phyloP scores from a whole-genome alignment of 345 rosid species.

The Cochlearia excelsa region DNA sequence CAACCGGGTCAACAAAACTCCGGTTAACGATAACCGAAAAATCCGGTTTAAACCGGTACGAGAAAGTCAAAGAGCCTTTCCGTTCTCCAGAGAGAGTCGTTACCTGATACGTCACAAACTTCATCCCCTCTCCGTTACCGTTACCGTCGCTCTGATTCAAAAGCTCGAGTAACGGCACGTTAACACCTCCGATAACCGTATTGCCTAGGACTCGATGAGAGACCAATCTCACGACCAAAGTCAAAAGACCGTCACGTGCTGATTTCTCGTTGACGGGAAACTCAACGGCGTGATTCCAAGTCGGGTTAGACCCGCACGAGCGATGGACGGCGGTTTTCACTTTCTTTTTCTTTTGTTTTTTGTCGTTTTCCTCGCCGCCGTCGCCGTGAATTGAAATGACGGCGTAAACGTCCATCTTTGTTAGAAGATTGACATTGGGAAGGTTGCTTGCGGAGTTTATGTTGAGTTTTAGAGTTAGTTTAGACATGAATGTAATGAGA shows the following conservation, averaged over 20 bases:
- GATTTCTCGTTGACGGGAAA: too few relatives aligned
- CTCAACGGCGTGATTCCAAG: too few relatives aligned
- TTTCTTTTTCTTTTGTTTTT: too few relatives aligned
- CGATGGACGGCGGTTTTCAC: too few relatives aligned
- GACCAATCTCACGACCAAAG: slow-evolving; percentile 44
- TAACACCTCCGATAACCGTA: slow-evolving; percentile 56
- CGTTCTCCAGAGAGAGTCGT: slow-evolving; percentile 53
- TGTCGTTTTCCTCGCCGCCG: too few relatives aligned
- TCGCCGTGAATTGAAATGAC: too few relatives aligned
- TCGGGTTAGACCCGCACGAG: too few relatives aligned
- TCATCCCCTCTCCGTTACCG: slow-evolving; percentile 28
- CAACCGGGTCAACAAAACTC: too few relatives aligned
- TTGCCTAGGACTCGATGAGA: slow-evolving; percentile 51
- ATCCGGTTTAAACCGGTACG: slow-evolving; percentile 43
- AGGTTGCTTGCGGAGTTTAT: slow-evolving; percentile 53
- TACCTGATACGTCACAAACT: slow-evolving; percentile 49
- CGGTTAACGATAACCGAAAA: too few relatives aligned
- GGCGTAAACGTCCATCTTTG: background rate
- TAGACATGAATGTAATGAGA: slow-evolving; percentile 39
- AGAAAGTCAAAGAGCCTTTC: slow-evolving; percentile 52
- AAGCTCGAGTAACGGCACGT: slow-evolving; percentile 60
- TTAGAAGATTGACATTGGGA: slow-evolving; percentile 51
- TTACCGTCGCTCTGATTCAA: slow-evolving; percentile 9
- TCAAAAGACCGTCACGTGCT: slow-evolving; percentile 17
- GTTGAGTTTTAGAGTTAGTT: slow-evolving; percentile 49